phyloP scores from a whole-genome alignment of 2,329 filamentous ascomycete species.

The Botrytis deweyae region DNA sequence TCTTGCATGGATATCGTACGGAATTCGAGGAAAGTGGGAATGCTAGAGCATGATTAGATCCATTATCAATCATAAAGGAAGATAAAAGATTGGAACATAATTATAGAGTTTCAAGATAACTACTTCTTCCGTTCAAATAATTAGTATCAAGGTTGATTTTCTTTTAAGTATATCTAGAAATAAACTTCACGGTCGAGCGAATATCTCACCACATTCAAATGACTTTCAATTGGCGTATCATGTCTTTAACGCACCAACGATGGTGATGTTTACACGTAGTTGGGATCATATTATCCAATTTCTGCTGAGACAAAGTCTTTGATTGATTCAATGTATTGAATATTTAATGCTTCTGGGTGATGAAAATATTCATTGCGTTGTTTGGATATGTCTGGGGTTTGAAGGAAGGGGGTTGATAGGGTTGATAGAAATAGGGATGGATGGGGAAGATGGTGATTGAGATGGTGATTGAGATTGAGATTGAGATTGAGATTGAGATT shows the following conservation, averaged over 20 bases:
- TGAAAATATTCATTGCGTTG: neutral
- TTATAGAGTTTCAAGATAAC: neutral
- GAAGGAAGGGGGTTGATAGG: neutral
- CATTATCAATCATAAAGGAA: neutral
- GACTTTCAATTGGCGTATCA: neutral
- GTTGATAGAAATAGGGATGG: too few species aligned
- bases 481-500: too few species aligned
- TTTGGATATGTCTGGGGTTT: neutral
- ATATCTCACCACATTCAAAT: neutral
- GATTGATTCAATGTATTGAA: neutral
- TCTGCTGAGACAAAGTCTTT: rapidly evolving
- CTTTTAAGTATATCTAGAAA: neutral
- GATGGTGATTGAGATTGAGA: too few species aligned
- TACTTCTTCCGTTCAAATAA: rapidly evolving
- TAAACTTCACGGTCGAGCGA: neutral
- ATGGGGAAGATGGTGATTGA: too few species aligned
- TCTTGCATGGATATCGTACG: neutral
- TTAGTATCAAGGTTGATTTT: neutral
- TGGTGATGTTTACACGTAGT: rapidly evolving
- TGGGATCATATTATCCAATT: neutral
- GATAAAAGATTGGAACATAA: neutral
- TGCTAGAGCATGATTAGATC: neutral
- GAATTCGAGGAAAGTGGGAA: neutral
- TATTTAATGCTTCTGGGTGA: neutral
- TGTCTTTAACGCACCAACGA: neutral